Base-by-base conservation (phyloP, 768 basidiomycete genomes). In the Calocybe gangraenosa region DNA sequence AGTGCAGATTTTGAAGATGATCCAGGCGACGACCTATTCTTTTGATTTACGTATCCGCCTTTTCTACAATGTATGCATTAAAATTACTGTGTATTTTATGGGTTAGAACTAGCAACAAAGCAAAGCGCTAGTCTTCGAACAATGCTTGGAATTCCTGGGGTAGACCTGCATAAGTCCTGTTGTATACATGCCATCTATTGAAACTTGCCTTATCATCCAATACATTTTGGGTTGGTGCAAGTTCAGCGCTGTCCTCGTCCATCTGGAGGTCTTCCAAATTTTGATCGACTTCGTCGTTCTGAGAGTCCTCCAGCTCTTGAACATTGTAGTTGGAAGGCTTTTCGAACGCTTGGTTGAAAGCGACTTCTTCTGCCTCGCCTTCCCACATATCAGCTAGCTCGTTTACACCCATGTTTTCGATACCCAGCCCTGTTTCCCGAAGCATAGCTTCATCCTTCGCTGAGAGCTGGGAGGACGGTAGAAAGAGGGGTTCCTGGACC, bases 311-410 rank as follows among this genome's bases (percentile, higher is more conserved):
- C 43, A 37, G 33, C n/a, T n/a, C n/a, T n/a, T 5, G 25, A 11
- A 6, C 25, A 4, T 20, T 42, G 36, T 48, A 48, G 42, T 44
- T 32, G 34, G 23, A 47, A 25, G 48, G 48, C 23, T 44, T 48
- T 44, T 69, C 66, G 1, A 65, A 65, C 17, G 60, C 51, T 28
- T 61, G 59, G 32, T 65, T 66, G 46, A 68, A 70, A 17, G 63
- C 65, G 3, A 75, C 74, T 54, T 84, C 82, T 48, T 78, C 77
- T 9, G 73, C 80, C 2, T 81, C 79, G 20, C 69, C 80, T 42
- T 79, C 78, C 15, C 84, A 61, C 68, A 84, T 70, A 19, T 73
- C 78, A 17, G 66, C 70, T 28, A 88, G 61, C 57, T 87, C 84
- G 18, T 78, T 73, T 4, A 62, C 70, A 47, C 71, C 67, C 85